A percentile compares a stretch with the other conserved stretches of the same genome.
phyloP scores from a whole-genome alignment of 2,329 filamentous ascomycete species.

The Nakataea oryzae region DNA sequence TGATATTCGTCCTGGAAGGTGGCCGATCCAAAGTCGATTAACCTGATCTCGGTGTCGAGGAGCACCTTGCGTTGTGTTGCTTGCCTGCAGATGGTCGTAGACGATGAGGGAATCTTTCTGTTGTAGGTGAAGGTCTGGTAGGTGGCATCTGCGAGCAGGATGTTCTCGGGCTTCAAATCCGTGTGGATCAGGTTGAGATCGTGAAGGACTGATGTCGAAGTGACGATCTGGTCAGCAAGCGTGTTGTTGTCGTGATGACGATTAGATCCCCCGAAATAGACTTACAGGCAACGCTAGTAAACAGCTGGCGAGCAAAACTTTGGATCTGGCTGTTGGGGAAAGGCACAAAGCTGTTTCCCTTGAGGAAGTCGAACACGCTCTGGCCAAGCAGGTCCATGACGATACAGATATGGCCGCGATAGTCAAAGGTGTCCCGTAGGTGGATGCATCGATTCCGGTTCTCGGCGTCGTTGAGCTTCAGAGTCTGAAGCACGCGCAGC shows the following conservation, averaged over 20 bases:
- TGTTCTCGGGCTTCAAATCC: slow-evolving; percentile 61
- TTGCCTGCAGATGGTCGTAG: slow-evolving; percentile 46
- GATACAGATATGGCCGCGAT: slow-evolving; percentile 89
- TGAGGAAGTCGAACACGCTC: slow-evolving; percentile 97
- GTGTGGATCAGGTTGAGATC: slow-evolving; percentile 97
- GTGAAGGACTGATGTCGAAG: slow-evolving; percentile 56
- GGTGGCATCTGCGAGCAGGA: slow-evolving; percentile 52
- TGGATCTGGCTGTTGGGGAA: slow-evolving; percentile 99
- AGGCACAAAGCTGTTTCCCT: slow-evolving; percentile 87
- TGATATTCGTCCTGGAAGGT: slow-evolving; percentile 67
- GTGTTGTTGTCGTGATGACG: not conserved
- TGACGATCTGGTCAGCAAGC: not conserved
- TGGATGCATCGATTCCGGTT: slow-evolving; percentile 98
- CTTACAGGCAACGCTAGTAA: slow-evolving; percentile 97
- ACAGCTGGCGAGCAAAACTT: slow-evolving; percentile 86
- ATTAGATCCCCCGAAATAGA: no score
- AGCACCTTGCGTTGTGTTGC: slow-evolving; percentile 55
- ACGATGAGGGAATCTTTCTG: slow-evolving; percentile 58
- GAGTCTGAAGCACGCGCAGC: slow-evolving; percentile 79
- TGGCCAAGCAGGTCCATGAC: slow-evolving; percentile 73
- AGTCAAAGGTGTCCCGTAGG: slow-evolving; percentile 93
- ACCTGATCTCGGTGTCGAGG: slow-evolving; percentile 56
- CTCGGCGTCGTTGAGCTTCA: slow-evolving; percentile 81
- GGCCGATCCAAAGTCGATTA: slow-evolving; percentile 63
- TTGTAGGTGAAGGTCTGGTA: slow-evolving; percentile 66